These are phyloP conservation scores for Nicotiana sylvestris DNA, from an alignment of 257 asterid species.

Conservation along the genomic window DNA sequence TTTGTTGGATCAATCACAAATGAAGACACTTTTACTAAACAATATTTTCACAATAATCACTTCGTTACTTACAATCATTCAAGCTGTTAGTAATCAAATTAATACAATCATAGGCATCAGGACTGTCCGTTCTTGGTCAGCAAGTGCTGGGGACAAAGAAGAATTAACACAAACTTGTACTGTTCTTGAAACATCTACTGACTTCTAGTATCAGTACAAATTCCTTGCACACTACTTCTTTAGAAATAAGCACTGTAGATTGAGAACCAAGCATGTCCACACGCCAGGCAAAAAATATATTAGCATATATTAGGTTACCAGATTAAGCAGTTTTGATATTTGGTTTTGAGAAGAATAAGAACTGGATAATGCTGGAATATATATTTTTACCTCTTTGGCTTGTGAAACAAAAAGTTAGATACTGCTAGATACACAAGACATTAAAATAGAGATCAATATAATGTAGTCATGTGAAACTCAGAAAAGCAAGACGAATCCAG, in stretches of 20 bases:
- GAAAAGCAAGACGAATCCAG: no score
- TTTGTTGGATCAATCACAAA: background rate
- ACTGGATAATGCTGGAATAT: no score
- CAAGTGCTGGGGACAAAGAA: conserved; percentile 29
- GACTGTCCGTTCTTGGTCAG: conserved; percentile 33
- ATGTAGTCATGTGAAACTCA: no score
- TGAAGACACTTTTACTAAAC: background rate
- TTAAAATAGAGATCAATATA: no score
- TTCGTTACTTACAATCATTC: conserved; percentile 40
- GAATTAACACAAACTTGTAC: conserved; percentile 30
- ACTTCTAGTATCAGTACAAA: conserved; percentile 25
- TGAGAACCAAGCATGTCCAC: conserved; percentile 39
- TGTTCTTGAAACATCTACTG: conserved; percentile 36
- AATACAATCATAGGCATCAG: conserved; percentile 36
- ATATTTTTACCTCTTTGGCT: no score
- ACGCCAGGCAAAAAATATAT: conserved; percentile 40
- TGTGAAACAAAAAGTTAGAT: no score
- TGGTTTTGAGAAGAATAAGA: no score
- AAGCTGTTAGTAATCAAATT: conserved; percentile 42
- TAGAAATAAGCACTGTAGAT: conserved; percentile 21
- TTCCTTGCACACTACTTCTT: conserved; percentile 44
- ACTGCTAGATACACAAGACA: no score
- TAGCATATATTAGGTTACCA: conserved; percentile 30
- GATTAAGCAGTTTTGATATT: conserved; percentile 25
- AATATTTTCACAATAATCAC: conserved; percentile 16